phyloP scores from a whole-genome alignment of 2,329 filamentous ascomycete genomes.

The Phoma sp. region DNA sequence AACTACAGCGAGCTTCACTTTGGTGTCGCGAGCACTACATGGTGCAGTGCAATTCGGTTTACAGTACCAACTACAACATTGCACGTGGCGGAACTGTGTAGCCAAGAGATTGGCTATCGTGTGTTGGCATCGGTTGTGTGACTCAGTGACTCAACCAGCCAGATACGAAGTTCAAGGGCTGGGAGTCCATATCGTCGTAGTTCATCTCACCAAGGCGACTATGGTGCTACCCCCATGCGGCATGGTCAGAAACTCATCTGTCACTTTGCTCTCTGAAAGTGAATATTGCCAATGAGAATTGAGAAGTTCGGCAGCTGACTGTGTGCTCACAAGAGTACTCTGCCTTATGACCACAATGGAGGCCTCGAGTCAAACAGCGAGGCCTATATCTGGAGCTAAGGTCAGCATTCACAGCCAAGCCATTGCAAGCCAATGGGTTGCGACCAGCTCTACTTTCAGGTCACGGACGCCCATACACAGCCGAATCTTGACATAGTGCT shows the following conservation, averaged over 20 bases:
- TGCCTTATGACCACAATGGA: neutral
- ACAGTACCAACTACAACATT: slow-evolving; percentile 8
- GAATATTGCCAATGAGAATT: neutral
- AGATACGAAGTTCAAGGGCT: neutral
- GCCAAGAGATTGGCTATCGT: neutral
- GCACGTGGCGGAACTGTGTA: slow-evolving; percentile 20
- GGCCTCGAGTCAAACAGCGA: neutral
- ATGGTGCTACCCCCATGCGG: too few species aligned
- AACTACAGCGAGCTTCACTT: neutral
- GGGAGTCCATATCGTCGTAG: too few species aligned
- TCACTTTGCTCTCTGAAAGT: too few species aligned
- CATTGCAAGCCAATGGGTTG: neutral
- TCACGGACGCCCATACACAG: neutral
- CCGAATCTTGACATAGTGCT: neutral
- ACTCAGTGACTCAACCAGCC: neutral
- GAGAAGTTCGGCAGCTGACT: neutral
- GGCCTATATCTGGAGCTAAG: neutral
- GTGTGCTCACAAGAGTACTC: neutral
- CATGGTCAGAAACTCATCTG: too few species aligned
- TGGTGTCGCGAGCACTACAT: neutral
- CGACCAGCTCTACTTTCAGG: neutral
- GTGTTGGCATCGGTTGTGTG: slow-evolving; percentile 4
- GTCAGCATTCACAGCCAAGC: neutral
- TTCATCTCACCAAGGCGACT: too few species aligned
- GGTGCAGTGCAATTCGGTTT: neutral